Base-by-base conservation (phyloP, 2,329 filamentous ascomycete species). In the Stachybotrys chlorohalonatus region DNA sequence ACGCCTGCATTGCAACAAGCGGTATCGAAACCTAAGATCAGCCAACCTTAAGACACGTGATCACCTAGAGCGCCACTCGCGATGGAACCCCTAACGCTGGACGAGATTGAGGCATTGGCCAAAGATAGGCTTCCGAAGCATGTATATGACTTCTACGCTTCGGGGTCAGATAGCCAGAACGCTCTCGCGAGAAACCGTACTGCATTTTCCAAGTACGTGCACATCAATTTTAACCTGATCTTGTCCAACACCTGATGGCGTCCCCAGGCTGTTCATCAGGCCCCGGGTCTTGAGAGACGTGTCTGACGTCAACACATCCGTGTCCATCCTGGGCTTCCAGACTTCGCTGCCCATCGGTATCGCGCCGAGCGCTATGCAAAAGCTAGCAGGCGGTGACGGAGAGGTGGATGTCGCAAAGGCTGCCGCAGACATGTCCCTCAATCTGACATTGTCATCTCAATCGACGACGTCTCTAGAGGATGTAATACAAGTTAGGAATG, bases 321-420 rank as follows among this genome's bases (percentile, higher is more conserved):
- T 55, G 6, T 52, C 16, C 9, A 48, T 58, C 5, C 17, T 58
- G 30, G 55, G 47, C 11, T 54, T 56, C 7, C 53, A 31, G 5
- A 60, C 57, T 24, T 45, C 55, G 3, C 57, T 69, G 2, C 66
- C 66, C 1, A 60, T 68, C n/a, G 66, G 58, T 6, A 60, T 68
- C 31, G 66, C 66, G 0, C 66, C 66, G 7, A 65, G 60, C 36
- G 66, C 64, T 1, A 63, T 60, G 49, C 66, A 69, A 30, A 65
- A 55, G 48, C 58, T 68, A 2, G 66, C 58, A 1, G 62, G 65
- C 32, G 58, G 59, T 0, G 54, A 63, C 2, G 66, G 66, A 6
- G 66, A 68, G 49, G 52, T 66, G 1, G 66, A 67, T 52, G 58
- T 64, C 3, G 63, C 64, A 1, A 57, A 62, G 24, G 66, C 66